phyloP scores from a whole-genome alignment of 805 yeast species.

The Metschnikowia matae region DNA sequence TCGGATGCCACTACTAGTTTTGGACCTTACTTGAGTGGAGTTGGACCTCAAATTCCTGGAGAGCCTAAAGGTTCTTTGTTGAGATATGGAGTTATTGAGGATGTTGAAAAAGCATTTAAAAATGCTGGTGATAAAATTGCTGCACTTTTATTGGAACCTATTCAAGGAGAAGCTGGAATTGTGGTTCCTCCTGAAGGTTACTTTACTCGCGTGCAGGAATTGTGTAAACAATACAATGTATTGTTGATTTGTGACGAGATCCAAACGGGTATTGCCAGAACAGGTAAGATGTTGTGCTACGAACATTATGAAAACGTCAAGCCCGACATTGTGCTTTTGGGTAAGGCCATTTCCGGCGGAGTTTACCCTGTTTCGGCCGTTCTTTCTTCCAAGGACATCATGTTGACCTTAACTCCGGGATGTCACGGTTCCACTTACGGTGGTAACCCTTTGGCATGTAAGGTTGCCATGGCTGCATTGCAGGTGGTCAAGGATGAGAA shows the following conservation, averaged over 20 bases:
- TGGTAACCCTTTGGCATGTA: constrained; percentile 92
- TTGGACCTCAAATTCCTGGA: constrained; percentile 83
- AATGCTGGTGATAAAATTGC: constrained; percentile 86
- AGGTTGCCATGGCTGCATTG: constrained; percentile 90
- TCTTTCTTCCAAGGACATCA: constrained; percentile 81
- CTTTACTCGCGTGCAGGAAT: constrained; percentile 62
- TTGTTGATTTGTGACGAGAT: constrained; percentile 93
- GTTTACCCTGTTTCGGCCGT: constrained; percentile 90
- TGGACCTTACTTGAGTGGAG: constrained; percentile 84
- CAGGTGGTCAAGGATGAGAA: constrained; percentile 86
- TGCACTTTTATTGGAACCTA: constrained; percentile 89
- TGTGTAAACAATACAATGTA: constrained; percentile 81
- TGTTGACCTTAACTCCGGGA: constrained; percentile 88
- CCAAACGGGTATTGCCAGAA: constrained; percentile 96
- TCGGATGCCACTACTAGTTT: constrained; percentile 85
- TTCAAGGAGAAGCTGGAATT: constrained; percentile 98
- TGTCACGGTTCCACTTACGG: constrained; percentile 98
- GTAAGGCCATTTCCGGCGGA: constrained; percentile 96
- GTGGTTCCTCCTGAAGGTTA: constrained; percentile 88
- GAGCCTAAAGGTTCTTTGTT: constrained; percentile 53
- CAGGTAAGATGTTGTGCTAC: constrained; percentile 88
- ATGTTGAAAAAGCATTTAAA: constrained; percentile 75
- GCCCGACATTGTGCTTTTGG: constrained; percentile 86
- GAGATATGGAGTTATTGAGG: constrained; percentile 84
- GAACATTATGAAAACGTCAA: constrained; percentile 76